These are phyloP conservation scores for Pholiota microspora DNA, from an alignment of 768 basidiomycete species.

Conservation along the genomic window DNA sequence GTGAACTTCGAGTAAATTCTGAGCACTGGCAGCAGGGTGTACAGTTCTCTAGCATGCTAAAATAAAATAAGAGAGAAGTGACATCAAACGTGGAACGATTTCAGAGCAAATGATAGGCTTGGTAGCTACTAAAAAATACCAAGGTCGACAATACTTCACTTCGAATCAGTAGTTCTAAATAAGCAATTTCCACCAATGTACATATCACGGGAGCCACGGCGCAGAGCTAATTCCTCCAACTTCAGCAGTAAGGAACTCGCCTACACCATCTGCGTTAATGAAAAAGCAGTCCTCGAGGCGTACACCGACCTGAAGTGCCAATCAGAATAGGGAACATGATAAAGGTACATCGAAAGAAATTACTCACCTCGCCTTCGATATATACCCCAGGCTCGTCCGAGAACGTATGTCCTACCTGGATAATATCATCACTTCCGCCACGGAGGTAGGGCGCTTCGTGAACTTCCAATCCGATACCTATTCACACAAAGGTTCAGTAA, in stretches of 20 bases:
- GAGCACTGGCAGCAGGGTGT: no score
- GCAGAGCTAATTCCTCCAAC: conserved; percentile 57
- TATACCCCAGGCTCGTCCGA: conserved; percentile 82
- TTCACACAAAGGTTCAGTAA: no score
- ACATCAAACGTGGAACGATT: no score
- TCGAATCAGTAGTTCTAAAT: no score
- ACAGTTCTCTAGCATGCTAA: no score
- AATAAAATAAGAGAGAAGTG: no score
- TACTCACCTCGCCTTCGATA: conserved; percentile 55
- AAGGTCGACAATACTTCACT: no score
- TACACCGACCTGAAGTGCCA: conserved; percentile 65
- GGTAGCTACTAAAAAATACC: no score
- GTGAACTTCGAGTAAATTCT: no score
- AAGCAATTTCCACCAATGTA: no score
- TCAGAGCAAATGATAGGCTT: no score
- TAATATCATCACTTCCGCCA: conserved; percentile 59
- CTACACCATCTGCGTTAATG: conserved; percentile 50
- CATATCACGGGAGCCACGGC: conserved; percentile 38
- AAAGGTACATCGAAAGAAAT: background rate
- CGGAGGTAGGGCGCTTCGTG: conserved; percentile 83
- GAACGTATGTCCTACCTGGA: conserved; percentile 69
- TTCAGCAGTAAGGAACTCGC: conserved; percentile 60
- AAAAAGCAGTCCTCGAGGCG: conserved; percentile 85
- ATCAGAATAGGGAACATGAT: background rate
- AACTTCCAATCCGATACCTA: conserved; percentile 82